phyloP scores from a whole-genome alignment of 1,284 basidiomycete genomes.

The Ceratorhiza oryzae-sativae region DNA sequence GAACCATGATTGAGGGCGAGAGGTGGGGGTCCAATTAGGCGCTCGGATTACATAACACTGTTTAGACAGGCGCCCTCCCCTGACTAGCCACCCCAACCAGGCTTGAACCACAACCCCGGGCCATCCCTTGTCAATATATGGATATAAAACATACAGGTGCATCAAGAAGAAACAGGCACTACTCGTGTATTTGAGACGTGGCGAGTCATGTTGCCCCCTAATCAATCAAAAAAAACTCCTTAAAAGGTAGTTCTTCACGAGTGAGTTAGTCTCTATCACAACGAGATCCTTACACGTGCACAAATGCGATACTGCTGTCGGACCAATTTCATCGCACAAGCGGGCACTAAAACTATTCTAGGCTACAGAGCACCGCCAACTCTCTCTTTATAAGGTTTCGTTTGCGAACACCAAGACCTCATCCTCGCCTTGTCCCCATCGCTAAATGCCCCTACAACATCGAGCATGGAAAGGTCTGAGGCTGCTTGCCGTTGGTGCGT shows the following conservation, averaged over 20 bases:
- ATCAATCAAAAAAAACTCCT: neutral
- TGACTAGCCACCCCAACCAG: neutral
- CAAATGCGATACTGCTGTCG: neutral
- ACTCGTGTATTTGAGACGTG: neutral
- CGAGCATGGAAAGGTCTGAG: neutral
- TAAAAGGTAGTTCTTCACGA: neutral
- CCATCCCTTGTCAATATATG: neutral
- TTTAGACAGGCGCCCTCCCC: neutral
- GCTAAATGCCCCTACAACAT: neutral
- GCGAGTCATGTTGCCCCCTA: neutral
- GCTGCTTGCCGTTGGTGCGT: neutral
- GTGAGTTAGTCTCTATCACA: neutral
- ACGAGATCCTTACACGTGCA: neutral
- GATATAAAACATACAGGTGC: neutral
- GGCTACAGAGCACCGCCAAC: no score
- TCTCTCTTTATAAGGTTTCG: no score
- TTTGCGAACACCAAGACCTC: no score
- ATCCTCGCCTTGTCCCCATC: neutral
- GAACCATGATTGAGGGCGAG: constrained; percentile 75
- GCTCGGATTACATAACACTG: neutral
- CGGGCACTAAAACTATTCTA: no score
- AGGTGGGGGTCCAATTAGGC: neutral
- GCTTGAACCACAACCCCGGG: neutral
- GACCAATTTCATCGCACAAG: neutral
- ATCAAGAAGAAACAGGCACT: neutral